Evolutionary conservation across 768 basidiomycete species (phyloP).

Genomic region (Kwoniella botswanensis): DNA sequence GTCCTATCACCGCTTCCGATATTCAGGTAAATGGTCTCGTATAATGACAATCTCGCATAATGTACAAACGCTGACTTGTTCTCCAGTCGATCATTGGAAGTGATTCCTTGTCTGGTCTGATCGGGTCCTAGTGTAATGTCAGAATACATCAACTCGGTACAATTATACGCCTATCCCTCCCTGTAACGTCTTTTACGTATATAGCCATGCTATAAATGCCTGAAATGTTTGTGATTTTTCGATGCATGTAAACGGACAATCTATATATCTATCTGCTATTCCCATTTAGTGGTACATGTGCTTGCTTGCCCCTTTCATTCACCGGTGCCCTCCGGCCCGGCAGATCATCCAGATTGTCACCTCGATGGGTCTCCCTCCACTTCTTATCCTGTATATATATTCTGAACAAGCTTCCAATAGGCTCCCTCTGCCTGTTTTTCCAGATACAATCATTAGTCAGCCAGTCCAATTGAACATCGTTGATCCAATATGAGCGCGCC

Average conservation of each 20-base stretch:
- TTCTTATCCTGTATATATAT: not conserved
- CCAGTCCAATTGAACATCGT: not conserved
- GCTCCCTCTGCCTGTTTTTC: not conserved
- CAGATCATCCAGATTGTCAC: slow-evolving; percentile 1
- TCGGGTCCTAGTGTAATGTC: not conserved
- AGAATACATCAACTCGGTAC: not conserved
- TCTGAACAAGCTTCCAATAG: not conserved
- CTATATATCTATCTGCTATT: not conserved
- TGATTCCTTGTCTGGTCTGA: slow-evolving; percentile 14
- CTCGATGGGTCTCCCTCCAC: slow-evolving; percentile 1
- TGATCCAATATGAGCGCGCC: not conserved
- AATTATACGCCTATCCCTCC: not conserved
- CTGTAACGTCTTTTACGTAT: slow-evolving; percentile 11
- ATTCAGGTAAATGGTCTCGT: slow-evolving; percentile 40
- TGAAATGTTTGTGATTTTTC: not conserved
- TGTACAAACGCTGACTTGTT: not conserved
- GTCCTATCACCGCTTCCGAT: slow-evolving; percentile 50
- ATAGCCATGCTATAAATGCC: not conserved
- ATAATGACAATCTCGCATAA: not conserved
- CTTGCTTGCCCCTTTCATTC: not conserved
- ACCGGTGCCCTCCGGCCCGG: slow-evolving; percentile 4
- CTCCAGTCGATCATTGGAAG: slow-evolving; percentile 16
- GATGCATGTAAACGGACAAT: slow-evolving; percentile 8
- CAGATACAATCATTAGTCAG: too few relatives aligned
- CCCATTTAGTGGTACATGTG: slow-evolving; percentile 14